phyloP scores from a whole-genome alignment of 805 yeast genomes.

The Metschnikowia lochheadii region DNA sequence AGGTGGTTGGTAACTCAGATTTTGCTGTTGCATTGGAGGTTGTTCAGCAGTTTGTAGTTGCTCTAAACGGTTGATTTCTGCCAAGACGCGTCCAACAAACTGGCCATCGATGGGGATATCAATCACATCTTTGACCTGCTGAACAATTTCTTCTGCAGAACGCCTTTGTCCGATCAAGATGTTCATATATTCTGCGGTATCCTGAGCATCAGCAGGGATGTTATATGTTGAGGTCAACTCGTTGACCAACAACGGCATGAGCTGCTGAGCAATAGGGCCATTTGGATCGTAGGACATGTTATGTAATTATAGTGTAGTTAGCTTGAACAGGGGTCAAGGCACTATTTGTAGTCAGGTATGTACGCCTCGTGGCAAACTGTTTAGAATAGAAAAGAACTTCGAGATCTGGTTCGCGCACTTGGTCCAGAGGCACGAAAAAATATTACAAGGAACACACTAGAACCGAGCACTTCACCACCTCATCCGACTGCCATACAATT shows the following conservation, averaged over 20 bases:
- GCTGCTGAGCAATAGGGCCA: constrained; percentile 34
- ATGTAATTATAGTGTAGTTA: background rate
- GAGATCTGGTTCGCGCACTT: constrained; percentile 5
- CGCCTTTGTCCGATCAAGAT: constrained; percentile 67
- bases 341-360: background rate
- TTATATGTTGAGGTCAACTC: constrained; percentile 34
- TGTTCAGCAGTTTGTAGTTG: constrained; percentile 5
- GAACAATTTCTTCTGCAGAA: constrained; percentile 53
- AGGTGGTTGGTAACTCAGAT: constrained; percentile 8
- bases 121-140: constrained; percentile 58
- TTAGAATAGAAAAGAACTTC: background rate
- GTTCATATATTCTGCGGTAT: constrained; percentile 63
- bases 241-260: constrained; percentile 31
- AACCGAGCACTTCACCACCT: background rate
- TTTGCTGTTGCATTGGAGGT: constrained; percentile 7
- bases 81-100: constrained; percentile 54
- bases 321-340: background rate
- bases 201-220: constrained; percentile 37
- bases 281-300: constrained; percentile 36
- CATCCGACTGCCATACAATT: background rate
- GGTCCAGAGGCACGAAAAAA: constrained; percentile 1
- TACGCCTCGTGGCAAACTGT: constrained; percentile 3
- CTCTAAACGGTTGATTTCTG: constrained; percentile 41
- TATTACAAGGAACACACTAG: constrained; percentile 1
- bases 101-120: constrained; percentile 56